Evolutionary conservation across 2,329 filamentous ascomycete species (phyloP).

Genomic region (Xylaria sp.): DNA sequence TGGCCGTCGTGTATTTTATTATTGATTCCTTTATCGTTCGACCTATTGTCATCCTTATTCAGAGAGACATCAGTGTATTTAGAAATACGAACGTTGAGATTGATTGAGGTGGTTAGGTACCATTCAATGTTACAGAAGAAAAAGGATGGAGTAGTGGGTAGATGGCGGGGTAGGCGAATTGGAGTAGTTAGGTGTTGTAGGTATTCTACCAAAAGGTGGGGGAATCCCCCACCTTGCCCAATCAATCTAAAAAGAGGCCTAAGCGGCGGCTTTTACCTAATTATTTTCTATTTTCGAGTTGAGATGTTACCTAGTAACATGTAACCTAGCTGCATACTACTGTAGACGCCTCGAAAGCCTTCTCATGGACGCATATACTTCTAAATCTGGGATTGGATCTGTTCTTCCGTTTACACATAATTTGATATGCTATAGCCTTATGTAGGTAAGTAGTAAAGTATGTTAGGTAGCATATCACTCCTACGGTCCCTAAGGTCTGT

Average conservation of each 20-base stretch:
- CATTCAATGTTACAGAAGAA: neutral
- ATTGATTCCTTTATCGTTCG: neutral
- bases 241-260: neutral
- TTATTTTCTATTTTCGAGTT: too few species aligned
- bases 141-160: neutral
- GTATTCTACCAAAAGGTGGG: neutral
- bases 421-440: neutral
- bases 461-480: neutral
- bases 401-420: neutral
- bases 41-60: neutral
- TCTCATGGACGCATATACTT: neutral
- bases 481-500: neutral
- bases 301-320: neutral
- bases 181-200: neutral
- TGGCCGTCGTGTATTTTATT: neutral
- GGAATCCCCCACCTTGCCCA: neutral
- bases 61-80: too few species aligned
- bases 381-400: neutral
- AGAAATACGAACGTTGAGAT: neutral
- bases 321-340: too few species aligned
- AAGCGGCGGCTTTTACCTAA: neutral
- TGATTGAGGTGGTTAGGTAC: neutral
- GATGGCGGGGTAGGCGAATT: slow-evolving; percentile 1
- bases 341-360: neutral
- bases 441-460: too few species aligned